phyloP scores from a whole-genome alignment of 495 filamentous ascomycete species.

The Talaromyces stipitatus region DNA sequence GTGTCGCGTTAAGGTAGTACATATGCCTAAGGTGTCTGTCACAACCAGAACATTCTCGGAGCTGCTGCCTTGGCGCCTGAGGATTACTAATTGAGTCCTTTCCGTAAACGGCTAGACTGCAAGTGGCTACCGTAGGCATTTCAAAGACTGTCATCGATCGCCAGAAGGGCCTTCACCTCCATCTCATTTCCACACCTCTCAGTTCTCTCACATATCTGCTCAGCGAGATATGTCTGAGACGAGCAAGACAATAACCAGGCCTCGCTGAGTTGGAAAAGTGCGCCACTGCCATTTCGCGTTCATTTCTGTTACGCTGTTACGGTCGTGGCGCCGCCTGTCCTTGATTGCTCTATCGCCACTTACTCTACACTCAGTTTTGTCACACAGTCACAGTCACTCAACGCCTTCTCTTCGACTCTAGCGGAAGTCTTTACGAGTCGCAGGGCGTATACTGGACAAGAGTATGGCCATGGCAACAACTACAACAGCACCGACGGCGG shows the following conservation, averaged over 20 bases:
- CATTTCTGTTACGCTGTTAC: neutral
- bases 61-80: neutral
- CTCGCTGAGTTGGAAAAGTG: constrained; percentile 7
- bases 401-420: constrained; percentile 14
- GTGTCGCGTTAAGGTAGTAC: neutral
- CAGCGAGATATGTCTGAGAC: constrained; percentile 7
- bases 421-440: constrained; percentile 10
- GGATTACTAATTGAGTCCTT: neutral
- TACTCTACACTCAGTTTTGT: neutral
- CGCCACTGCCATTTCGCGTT: constrained; percentile 6
- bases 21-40: neutral
- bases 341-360: constrained; percentile 1
- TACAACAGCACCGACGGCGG: constrained; percentile 8
- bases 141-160: neutral
- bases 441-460: neutral
- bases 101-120: neutral
- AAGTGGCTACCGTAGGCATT: neutral
- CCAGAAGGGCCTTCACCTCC: neutral
- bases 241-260: constrained; percentile 3
- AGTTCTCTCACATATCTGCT: neutral
- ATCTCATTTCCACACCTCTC: neutral
- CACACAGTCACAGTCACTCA: too few relatives aligned
- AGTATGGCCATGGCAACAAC: constrained; percentile 30
- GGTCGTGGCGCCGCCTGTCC: constrained; percentile 6
- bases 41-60: neutral